Percentiles rank a stretch among this genome's conserved stretches.
These are phyloP conservation scores for Mycena sanguinolenta DNA, from an alignment of 768 basidiomycete species.

Conservation along the genomic window DNA sequence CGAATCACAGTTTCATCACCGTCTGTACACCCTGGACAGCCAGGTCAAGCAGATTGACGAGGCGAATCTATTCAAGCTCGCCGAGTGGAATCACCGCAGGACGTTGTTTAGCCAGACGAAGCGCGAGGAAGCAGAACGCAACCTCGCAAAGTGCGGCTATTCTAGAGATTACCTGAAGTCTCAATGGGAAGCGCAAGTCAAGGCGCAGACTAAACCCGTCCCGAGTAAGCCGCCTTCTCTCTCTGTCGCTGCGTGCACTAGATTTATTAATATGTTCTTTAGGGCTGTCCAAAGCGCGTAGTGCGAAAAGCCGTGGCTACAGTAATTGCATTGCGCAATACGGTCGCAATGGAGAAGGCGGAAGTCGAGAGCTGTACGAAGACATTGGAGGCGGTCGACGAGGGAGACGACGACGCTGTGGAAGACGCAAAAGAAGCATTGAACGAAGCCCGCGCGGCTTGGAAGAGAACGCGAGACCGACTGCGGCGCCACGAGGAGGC, in stretches of 20 bases:
- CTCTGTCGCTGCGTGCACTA: neutral
- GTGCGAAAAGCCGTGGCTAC: slow-evolving; percentile 1
- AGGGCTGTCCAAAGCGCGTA: slow-evolving; percentile 6
- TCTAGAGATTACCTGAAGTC: neutral
- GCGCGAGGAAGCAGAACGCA: slow-evolving; percentile 21
- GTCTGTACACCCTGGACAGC: slow-evolving; percentile 42
- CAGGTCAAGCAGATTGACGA: slow-evolving; percentile 40
- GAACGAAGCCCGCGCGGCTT: neutral
- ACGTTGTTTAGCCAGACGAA: neutral
- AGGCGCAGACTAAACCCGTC: slow-evolving; percentile 17
- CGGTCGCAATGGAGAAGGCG: neutral
- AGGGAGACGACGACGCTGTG: neutral
- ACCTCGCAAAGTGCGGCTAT: neutral
- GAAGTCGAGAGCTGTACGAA: no score
- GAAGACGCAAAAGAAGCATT: neutral
- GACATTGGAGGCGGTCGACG: neutral
- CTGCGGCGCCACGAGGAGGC: slow-evolving; percentile 22
- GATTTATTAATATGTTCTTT: no score
- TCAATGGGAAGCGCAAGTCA: slow-evolving; percentile 11
- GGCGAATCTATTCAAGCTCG: no score
- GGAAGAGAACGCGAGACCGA: neutral
- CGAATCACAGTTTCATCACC: slow-evolving; percentile 38
- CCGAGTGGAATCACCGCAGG: slow-evolving; percentile 12
- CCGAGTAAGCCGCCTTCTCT: neutral
- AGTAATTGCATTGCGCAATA: neutral